Evolutionary conservation across 371 early-diverging fungal species (phyloP).

Genomic region (Nematocida sp.): DNA sequence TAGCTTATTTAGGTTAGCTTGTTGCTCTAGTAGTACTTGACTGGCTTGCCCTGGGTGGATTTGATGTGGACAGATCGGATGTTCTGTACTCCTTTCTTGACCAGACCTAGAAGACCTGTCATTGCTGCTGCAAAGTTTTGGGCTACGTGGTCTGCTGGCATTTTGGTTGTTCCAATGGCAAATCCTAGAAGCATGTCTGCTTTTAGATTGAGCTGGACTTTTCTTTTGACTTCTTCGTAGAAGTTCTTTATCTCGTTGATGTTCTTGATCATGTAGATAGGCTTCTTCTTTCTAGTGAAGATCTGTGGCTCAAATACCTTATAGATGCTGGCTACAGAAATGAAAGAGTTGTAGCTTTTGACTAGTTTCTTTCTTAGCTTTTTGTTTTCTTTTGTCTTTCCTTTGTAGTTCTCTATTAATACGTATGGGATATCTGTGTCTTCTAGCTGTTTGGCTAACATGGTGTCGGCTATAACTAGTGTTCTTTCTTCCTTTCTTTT

Average conservation of each 20-base stretch:
- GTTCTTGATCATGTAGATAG: conserved; percentile 91
- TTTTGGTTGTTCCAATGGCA: conserved; percentile 86
- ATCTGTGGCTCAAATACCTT: conserved; percentile 93
- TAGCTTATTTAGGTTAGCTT: too few species aligned
- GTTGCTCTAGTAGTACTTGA: conserved; percentile 63
- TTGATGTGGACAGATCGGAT: conserved; percentile 93
- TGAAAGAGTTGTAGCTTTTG: conserved; percentile 82
- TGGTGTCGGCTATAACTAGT: conserved; percentile 88
- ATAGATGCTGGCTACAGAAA: conserved; percentile 88
- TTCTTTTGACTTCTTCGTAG: conserved; percentile 83
- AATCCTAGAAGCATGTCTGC: conserved; percentile 93
- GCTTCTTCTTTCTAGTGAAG: conserved; percentile 86
- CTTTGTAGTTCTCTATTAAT: conserved; percentile 83
- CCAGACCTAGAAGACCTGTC: conserved; percentile 88
- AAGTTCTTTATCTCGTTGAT: conserved; percentile 77
- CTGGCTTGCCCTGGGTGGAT: conserved; percentile 86
- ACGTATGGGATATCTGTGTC: conserved; percentile 72
- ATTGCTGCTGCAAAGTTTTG: conserved; percentile 91
- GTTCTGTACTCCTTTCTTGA: conserved; percentile 99
- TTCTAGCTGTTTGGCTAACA: conserved; percentile 80
- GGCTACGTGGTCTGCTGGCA: conserved; percentile 84
- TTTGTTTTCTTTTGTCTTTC: conserved; percentile 98
- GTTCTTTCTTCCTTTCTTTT: conserved; percentile 82
- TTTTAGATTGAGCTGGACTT: conserved; percentile 97
- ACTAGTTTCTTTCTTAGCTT: conserved; percentile 93